A percentile compares a stretch with the other conserved stretches of the same genome.
Evolutionary conservation across 495 filamentous ascomycete genomes (phyloP).

Genomic region (Oidiodendron maius): DNA sequence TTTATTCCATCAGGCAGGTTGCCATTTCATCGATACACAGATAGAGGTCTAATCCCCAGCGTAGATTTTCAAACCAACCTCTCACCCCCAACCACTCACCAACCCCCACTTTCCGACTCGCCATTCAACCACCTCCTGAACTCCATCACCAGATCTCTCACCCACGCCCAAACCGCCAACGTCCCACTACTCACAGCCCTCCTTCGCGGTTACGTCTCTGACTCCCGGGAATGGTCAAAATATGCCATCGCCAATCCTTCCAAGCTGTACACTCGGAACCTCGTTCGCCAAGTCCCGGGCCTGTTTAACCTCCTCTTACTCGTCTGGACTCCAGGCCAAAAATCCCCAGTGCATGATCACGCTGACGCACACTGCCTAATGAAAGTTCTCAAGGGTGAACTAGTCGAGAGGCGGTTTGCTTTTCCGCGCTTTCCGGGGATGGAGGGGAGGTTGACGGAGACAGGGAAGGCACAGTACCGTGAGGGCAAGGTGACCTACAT

Average conservation of each 20-base stretch:
- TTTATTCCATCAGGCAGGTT: background rate
- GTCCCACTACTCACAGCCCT: conserved; percentile 11
- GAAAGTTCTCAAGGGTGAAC: conserved; percentile 64
- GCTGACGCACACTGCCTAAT: conserved; percentile 73
- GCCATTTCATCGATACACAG: background rate
- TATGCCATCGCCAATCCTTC: conserved; percentile 62
- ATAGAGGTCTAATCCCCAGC: background rate
- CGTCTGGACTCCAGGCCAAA: conserved; percentile 90
- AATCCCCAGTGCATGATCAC: conserved; percentile 82
- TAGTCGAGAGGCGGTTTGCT: conserved; percentile 75
- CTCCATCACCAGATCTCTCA: conserved; percentile 9
- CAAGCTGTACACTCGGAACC: conserved; percentile 75
- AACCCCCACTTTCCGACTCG: background rate
- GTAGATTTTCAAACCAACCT: background rate
- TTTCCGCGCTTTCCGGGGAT: conserved; percentile 49
- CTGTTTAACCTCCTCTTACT: conserved; percentile 60
- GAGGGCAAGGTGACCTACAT: conserved; percentile 67
- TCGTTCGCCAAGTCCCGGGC: conserved; percentile 65
- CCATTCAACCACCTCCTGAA: conserved; percentile 15
- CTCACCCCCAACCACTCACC: background rate
- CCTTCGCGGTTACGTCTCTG: conserved; percentile 14
- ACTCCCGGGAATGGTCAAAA: conserved; percentile 55
- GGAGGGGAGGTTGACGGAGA: conserved; percentile 10
- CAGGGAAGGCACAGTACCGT: conserved; percentile 9
- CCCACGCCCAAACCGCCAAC: background rate